Evolutionary conservation across 768 basidiomycete genomes (phyloP).

Genomic region (Amyloporia xantha): DNA sequence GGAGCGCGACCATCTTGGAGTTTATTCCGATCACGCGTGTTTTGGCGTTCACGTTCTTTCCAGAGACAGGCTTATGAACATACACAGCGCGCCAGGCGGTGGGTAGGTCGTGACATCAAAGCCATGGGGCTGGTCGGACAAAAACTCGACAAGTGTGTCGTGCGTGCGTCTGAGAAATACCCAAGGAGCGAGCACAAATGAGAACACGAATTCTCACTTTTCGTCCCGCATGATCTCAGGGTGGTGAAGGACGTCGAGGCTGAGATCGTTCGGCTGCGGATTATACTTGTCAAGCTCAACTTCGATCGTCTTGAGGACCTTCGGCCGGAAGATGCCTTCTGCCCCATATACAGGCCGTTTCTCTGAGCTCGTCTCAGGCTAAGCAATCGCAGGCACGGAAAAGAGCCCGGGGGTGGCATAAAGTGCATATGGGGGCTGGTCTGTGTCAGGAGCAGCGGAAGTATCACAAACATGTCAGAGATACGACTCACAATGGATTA

Average conservation of each 20-base stretch:
- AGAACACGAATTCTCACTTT: conserved; percentile 2
- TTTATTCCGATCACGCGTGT: conserved; percentile 64
- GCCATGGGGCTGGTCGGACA: conserved; percentile 53
- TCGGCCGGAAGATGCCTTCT: conserved; percentile 17
- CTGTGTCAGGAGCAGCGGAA: no score
- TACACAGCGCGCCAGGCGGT: conserved; percentile 80
- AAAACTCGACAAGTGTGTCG: conserved; percentile 58
- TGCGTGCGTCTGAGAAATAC: conserved; percentile 62
- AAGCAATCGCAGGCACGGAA: not conserved
- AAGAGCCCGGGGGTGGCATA: conserved; percentile 7
- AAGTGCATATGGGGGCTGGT: conserved; percentile 6
- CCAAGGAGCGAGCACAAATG: not conserved
- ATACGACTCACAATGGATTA: no score
- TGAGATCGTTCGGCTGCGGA: conserved; percentile 51
- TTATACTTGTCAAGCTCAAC: conserved; percentile 44
- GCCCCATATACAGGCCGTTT: conserved; percentile 19
- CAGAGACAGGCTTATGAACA: conserved; percentile 25
- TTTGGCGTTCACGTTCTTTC: not conserved
- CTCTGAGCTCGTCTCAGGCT: not conserved
- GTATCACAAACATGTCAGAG: no score
- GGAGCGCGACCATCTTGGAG: conserved; percentile 66
- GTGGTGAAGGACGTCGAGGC: conserved; percentile 44
- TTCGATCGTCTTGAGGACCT: conserved; percentile 50
- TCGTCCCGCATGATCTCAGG: conserved; percentile 15
- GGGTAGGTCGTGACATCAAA: conserved; percentile 63